Percentiles rank a stretch among this genome's conserved stretches.
Evolutionary conservation across 1,284 basidiomycete genomes (phyloP).

Genomic region (Fomes fomentarius): DNA sequence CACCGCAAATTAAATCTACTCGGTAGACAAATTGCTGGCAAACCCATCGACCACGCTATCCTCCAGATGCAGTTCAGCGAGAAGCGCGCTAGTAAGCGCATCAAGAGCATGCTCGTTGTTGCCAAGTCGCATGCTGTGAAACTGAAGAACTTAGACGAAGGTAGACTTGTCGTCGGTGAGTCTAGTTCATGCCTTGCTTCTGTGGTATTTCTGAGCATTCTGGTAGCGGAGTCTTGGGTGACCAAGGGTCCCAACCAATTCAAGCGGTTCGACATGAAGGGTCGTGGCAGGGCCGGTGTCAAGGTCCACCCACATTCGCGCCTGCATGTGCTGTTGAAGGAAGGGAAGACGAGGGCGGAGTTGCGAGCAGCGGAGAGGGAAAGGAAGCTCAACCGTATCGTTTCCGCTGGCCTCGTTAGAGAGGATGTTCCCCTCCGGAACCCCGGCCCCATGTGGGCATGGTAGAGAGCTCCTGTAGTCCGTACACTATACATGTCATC

Average conservation of each 20-base stretch:
- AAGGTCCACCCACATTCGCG: constrained; percentile 80
- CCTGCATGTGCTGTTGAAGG: constrained; percentile 79
- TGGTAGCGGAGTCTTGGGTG: constrained; percentile 89
- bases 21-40: constrained; percentile 84
- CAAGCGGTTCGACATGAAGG: constrained; percentile 83
- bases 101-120: constrained; percentile 87
- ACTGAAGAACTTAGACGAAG: constrained; percentile 76
- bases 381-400: constrained; percentile 75
- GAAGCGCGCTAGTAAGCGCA: constrained; percentile 84
- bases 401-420: constrained; percentile 76
- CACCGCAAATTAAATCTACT: constrained; percentile 92
- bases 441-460: constrained; percentile 77
- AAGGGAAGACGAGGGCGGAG: constrained; percentile 83
- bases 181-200: constrained; percentile 25
- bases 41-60: constrained; percentile 93
- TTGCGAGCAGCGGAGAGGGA: constrained; percentile 63
- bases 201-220: background rate
- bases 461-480: constrained; percentile 53
- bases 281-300: constrained; percentile 82
- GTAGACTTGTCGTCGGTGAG: constrained; percentile 84
- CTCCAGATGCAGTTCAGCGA: constrained; percentile 96
- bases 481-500: constrained; percentile 9
- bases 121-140: constrained; percentile 86
- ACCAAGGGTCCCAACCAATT: constrained; percentile 77
- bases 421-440: constrained; percentile 84